These are phyloP conservation scores for Colletotrichum siamense DNA, from an alignment of 2,329 filamentous ascomycete genomes.

Conservation along the genomic window DNA sequence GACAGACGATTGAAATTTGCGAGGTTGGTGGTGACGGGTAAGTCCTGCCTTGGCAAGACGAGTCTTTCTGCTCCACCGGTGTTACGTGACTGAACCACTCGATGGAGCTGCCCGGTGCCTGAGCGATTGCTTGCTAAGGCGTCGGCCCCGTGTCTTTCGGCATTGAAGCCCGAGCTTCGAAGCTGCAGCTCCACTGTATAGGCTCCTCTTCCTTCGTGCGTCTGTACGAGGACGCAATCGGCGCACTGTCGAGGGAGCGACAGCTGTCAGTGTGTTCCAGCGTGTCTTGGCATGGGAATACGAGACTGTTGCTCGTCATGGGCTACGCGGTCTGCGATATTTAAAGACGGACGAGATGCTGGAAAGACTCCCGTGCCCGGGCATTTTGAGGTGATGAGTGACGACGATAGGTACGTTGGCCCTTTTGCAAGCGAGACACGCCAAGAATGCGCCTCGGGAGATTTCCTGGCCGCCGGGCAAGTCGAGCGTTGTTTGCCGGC, in stretches of 20 bases:
- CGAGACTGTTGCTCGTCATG: background rate
- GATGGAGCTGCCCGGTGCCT: background rate
- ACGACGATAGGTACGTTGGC: background rate
- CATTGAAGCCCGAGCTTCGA: slow-evolving; percentile 5
- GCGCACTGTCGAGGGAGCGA: background rate
- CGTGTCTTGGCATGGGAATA: background rate
- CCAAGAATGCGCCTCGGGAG: background rate
- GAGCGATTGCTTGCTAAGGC: background rate
- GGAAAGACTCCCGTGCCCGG: background rate
- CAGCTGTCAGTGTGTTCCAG: background rate
- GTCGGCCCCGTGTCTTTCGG: slow-evolving; percentile 1
- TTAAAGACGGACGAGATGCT: background rate
- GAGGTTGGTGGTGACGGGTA: background rate
- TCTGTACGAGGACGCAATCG: background rate
- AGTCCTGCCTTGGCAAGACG: background rate
- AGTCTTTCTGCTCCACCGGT: background rate
- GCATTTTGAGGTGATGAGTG: background rate
- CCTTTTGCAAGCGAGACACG: background rate
- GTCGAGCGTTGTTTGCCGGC: background rate
- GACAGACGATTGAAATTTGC: background rate
- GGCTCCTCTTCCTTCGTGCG: background rate
- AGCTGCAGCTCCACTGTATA: slow-evolving; percentile 14
- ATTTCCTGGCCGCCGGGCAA: background rate
- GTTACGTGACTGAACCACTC: slow-evolving; percentile 4
- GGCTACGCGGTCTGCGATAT: background rate